Evolutionary conservation across 768 basidiomycete species (phyloP).

Genomic region (Pleurotus djamor): DNA sequence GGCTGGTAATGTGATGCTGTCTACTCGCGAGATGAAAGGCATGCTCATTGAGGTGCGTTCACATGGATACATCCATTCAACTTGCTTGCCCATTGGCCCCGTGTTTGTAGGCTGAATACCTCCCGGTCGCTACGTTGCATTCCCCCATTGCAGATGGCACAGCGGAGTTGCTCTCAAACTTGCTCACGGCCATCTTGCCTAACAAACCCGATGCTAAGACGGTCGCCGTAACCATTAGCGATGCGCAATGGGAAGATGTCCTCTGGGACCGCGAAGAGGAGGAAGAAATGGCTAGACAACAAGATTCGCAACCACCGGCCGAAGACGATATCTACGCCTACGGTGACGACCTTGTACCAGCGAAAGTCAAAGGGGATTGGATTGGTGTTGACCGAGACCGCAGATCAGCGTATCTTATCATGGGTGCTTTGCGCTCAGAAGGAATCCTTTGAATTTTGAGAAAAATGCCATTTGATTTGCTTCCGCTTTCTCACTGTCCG

Average conservation of each 20-base stretch:
- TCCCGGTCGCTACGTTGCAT: constrained; percentile 69
- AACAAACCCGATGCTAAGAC: constrained; percentile 71
- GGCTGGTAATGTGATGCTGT: constrained; percentile 72
- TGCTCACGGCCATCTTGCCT: constrained; percentile 73
- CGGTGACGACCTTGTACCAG: constrained; percentile 53
- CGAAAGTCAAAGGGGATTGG: constrained; percentile 65
- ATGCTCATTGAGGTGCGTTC: constrained; percentile 76
- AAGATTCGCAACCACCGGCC: constrained; percentile 17
- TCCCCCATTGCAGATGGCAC: constrained; percentile 65
- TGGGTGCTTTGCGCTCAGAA: constrained; percentile 73
- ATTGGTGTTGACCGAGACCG: constrained; percentile 75
- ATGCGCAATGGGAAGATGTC: constrained; percentile 80
- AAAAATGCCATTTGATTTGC: no score
- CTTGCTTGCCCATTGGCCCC: constrained; percentile 1
- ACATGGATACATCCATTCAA: constrained; percentile 9
- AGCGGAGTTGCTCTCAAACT: constrained; percentile 71
- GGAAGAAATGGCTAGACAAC: constrained; percentile 26
- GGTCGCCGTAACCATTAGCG: constrained; percentile 75
- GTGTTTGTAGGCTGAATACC: constrained; percentile 68
- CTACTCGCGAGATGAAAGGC: constrained; percentile 76
- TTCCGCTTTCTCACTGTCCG: background rate
- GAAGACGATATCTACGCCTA: constrained; percentile 60
- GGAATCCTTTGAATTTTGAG: constrained; percentile 45
- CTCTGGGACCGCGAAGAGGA: constrained; percentile 74
- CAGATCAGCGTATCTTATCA: constrained; percentile 75